These are phyloP conservation scores for Cutaneotrichosporon cyanovorans DNA, from an alignment of 1,284 basidiomycete genomes.

Conservation along the genomic window DNA sequence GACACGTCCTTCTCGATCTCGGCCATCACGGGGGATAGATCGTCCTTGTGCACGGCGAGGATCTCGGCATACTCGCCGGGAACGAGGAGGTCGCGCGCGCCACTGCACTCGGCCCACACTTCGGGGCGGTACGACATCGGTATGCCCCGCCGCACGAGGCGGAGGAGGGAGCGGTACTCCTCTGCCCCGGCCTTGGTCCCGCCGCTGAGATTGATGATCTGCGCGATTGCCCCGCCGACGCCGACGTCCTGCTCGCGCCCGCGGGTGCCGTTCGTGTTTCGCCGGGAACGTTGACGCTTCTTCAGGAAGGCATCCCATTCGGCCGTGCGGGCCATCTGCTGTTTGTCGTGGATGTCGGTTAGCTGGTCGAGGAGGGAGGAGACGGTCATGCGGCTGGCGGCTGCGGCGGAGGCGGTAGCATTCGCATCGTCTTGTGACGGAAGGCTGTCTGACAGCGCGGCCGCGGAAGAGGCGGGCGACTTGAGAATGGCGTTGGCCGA, in stretches of 20 bases:
- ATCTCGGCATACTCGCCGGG: conserved; percentile 87
- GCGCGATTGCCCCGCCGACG: conserved; percentile 12
- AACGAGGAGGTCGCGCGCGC: conserved; percentile 81
- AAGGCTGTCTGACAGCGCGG: conserved; percentile 13
- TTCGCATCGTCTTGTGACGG: background rate
- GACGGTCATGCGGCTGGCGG: conserved; percentile 57
- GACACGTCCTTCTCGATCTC: conserved; percentile 94
- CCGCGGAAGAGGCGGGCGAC: conserved; percentile 11
- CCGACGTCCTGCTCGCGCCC: conserved; percentile 13
- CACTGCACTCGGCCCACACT: conserved; percentile 71
- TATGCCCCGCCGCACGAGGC: conserved; percentile 73
- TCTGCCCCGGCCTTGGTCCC: conserved; percentile 59
- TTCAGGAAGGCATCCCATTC: conserved; percentile 87
- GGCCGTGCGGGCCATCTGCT: conserved; percentile 63
- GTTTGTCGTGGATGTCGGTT: conserved; percentile 74
- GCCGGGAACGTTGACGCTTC: conserved; percentile 18
- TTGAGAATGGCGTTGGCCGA: background rate
- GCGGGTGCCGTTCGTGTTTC: background rate
- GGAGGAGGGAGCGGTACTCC: conserved; percentile 70
- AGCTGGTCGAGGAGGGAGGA: conserved; percentile 69
- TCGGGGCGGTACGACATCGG: conserved; percentile 81
- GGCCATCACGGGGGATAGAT: conserved; percentile 53
- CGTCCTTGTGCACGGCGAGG: conserved; percentile 54
- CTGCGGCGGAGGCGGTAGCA: conserved; percentile 7
- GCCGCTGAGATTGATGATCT: conserved; percentile 45